Percentiles rank a stretch among this genome's conserved stretches.
Evolutionary conservation across 2,329 filamentous ascomycete genomes (phyloP).

Genomic region (Botryotinia globosa): DNA sequence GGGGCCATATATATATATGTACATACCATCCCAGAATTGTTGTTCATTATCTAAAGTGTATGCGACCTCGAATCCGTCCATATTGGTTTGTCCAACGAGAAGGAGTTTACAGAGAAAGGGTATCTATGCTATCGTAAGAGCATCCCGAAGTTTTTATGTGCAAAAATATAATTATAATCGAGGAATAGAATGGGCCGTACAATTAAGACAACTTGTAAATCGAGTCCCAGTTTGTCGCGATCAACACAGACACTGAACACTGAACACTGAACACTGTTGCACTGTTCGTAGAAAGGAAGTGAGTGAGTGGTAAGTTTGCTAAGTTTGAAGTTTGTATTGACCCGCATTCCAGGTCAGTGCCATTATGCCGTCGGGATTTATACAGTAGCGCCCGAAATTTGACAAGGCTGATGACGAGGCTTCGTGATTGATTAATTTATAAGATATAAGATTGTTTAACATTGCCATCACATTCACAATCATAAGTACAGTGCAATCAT

Average conservation of each 20-base stretch:
- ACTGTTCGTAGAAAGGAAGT: conserved; percentile 6
- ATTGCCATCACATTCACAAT: not conserved
- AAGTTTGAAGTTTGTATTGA: conserved; percentile 17
- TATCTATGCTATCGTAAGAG: conserved; percentile 31
- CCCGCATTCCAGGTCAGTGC: conserved; percentile 3
- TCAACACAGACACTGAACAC: conserved; percentile 20
- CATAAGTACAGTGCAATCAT: not conserved
- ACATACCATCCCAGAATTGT: conserved; percentile 84
- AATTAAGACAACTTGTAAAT: conserved; percentile 1
- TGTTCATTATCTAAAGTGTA: conserved; percentile 73
- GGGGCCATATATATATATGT: conserved; percentile 12
- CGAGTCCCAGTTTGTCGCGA: conserved; percentile 13
- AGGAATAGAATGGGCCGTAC: not conserved
- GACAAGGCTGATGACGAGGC: conserved; percentile 7
- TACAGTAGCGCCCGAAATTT: conserved; percentile 5
- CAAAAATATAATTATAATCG: conserved; percentile 16
- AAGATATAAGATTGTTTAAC: not conserved
- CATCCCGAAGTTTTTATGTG: conserved; percentile 28
- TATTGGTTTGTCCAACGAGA: conserved; percentile 25
- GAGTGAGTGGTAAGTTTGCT: not conserved
- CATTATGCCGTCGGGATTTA: not conserved
- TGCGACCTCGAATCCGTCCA: conserved; percentile 63
- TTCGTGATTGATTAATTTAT: not conserved
- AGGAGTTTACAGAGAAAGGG: conserved; percentile 13
- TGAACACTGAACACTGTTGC: conserved; percentile 16